These are phyloP conservation scores for Ustilago shanxiensis DNA, from an alignment of 1,284 basidiomycete species.

Conservation along the genomic window DNA sequence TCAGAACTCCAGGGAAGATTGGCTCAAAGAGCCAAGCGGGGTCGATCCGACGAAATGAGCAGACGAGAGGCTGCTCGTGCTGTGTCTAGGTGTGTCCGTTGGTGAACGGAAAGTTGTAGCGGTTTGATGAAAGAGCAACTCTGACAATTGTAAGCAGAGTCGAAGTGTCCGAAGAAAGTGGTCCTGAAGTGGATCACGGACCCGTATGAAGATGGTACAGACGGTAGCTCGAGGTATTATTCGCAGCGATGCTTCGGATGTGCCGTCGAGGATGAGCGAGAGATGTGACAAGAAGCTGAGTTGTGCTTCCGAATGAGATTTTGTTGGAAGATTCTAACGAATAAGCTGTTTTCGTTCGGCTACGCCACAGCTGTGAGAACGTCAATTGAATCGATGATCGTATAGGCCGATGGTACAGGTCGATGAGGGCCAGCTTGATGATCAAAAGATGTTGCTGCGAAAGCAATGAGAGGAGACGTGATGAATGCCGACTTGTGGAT, in stretches of 20 bases:
- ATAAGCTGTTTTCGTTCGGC: background rate
- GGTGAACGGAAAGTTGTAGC: no score
- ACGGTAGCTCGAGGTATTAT: no score
- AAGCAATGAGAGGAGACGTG: background rate
- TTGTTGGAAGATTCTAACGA: background rate
- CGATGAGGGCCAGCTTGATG: background rate
- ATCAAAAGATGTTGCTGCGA: background rate
- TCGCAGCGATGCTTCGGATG: background rate
- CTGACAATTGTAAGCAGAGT: background rate
- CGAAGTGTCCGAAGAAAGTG: background rate
- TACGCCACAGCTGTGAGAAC: background rate
- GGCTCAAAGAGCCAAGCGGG: background rate
- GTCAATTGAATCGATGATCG: background rate
- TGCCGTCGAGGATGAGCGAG: background rate
- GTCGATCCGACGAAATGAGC: background rate
- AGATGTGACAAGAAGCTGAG: background rate
- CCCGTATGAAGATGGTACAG: no score
- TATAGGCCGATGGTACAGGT: background rate
- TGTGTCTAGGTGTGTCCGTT: no score
- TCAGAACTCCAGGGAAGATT: slow-evolving; percentile 4
- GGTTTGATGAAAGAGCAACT: no score
- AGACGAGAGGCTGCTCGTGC: background rate
- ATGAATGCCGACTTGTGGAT: background rate
- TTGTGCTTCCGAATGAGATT: background rate
- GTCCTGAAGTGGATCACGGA: no score